Base-by-base conservation (phyloP, 371 early-diverging fungal genomes). In the Syncephalis fuscata region DNA sequence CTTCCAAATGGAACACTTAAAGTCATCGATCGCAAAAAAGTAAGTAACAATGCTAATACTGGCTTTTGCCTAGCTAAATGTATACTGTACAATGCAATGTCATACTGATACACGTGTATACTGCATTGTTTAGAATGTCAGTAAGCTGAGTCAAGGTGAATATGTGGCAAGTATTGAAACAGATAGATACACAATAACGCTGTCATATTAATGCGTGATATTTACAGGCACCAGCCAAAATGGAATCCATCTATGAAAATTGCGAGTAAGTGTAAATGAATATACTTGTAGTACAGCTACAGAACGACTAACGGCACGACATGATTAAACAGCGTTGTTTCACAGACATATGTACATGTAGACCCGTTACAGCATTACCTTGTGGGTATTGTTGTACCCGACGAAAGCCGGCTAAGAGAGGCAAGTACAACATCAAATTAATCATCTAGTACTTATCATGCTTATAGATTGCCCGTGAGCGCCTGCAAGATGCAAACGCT, bases 21-120 rank as follows among this genome's bases (percentile, higher is more conserved):
- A 1, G 84, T 98, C 54, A 82, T 97, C 57, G 99, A 98, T 64
- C 73, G 99, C 37, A 85, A 86, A 60, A 98, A 98, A 71, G 90
- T 92, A 56, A 90, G 32, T 32, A 32, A n/a, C 11, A 32, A 4
- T 32, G 11, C 32, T 32, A 32, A 11, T 32, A 32, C n/a, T 32
- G 11, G 11, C 32, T 32, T 7, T 32, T 32, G 32, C 11, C 11
- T 7, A 7, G 4, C 7, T 32, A 7, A 32, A 4, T 32, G 11
- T 32, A 4, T 32, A 32, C 32, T 11, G 11, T 32, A 32, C 32
- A 32, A 7, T 32, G 32, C 32, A 32, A 7, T 32, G 32, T 32
- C 32, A 32, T 11, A 32, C 32, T 32, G 4, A 11, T 32, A 32
- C 32, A 32, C 32, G 32, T 32, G 11, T 7, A 4, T 7, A 7